These are phyloP conservation scores for Thermomucor indicae-seudaticae DNA, from an alignment of 371 early-diverging fungal genomes.

Conservation along the genomic window DNA sequence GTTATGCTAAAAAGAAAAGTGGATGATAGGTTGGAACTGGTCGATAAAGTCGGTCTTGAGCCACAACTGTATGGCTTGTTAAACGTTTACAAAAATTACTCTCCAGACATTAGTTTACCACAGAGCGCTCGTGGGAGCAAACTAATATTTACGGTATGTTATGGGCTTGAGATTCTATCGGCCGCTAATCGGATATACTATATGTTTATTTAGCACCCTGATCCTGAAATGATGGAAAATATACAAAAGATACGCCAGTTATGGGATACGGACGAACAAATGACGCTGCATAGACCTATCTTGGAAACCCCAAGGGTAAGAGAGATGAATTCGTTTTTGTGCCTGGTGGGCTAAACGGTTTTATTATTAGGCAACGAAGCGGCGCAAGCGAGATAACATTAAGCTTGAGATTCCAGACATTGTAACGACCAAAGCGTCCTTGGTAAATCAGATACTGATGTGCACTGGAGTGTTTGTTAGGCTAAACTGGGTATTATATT, in stretches of 20 bases:
- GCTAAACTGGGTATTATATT: neutral
- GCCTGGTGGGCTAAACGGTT: neutral
- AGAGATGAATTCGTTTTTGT: neutral
- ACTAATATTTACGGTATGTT: neutral
- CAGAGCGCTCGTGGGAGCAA: neutral
- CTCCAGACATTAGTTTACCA: constrained; percentile 29
- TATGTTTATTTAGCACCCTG: constrained; percentile 28
- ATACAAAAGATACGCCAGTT: constrained; percentile 22
- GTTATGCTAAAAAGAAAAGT: neutral
- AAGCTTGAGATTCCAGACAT: neutral
- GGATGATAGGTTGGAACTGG: constrained; percentile 40
- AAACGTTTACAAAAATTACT: constrained; percentile 34
- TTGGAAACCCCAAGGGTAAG: neutral
- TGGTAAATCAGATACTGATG: neutral
- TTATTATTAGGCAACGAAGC: neutral
- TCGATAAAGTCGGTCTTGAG: constrained; percentile 28
- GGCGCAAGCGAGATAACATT: neutral
- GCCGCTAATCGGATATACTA: neutral
- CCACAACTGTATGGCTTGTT: constrained; percentile 38
- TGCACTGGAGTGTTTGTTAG: neutral
- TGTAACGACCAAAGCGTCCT: constrained; percentile 1
- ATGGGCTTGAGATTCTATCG: no score
- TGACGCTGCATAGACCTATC: neutral
- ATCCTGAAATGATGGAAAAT: constrained; percentile 18
- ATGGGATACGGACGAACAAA: constrained; percentile 14